phyloP scores from a whole-genome alignment of 805 yeast species.

The Grigorovia transvaalensis region DNA sequence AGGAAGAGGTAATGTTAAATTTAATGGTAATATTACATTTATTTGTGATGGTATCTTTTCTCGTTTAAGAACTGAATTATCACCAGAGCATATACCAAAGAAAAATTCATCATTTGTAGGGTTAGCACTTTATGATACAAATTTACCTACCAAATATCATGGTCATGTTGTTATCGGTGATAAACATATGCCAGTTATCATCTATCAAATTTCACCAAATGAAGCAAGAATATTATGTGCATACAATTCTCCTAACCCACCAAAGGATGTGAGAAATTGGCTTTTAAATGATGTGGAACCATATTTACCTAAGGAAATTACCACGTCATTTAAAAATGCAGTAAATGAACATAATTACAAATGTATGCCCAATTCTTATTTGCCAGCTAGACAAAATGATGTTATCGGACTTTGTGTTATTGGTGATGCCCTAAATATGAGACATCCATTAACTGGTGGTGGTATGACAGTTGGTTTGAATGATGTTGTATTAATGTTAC shows the following conservation, averaged over 20 bases:
- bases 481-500: constrained; percentile 64
- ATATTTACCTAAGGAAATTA: constrained; percentile 50
- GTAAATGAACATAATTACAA: constrained; percentile 48
- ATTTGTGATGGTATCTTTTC: constrained; percentile 93
- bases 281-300: constrained; percentile 53
- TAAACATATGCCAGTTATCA: constrained; percentile 73
- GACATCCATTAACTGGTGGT: constrained; percentile 97
- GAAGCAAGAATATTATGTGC: constrained; percentile 90
- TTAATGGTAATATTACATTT: constrained; percentile 55
- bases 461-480: constrained; percentile 97
- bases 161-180: constrained; percentile 85
- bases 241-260: constrained; percentile 61
- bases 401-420: constrained; percentile 69
- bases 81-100: constrained; percentile 49
- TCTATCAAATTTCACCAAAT: constrained; percentile 73
- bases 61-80: constrained; percentile 70
- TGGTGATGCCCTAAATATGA: constrained; percentile 94
- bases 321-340: constrained; percentile 62
- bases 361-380: constrained; percentile 88
- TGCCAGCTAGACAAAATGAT: constrained; percentile 64
- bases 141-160: constrained; percentile 59
- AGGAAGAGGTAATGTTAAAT: constrained; percentile 33
- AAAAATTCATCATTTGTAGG: constrained; percentile 85
- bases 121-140: constrained; percentile 60
- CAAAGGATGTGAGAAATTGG: constrained; percentile 57